Conservation (phyloP, 1,284 basidiomycete species). For the Ceratobasidium sp. region DNA sequence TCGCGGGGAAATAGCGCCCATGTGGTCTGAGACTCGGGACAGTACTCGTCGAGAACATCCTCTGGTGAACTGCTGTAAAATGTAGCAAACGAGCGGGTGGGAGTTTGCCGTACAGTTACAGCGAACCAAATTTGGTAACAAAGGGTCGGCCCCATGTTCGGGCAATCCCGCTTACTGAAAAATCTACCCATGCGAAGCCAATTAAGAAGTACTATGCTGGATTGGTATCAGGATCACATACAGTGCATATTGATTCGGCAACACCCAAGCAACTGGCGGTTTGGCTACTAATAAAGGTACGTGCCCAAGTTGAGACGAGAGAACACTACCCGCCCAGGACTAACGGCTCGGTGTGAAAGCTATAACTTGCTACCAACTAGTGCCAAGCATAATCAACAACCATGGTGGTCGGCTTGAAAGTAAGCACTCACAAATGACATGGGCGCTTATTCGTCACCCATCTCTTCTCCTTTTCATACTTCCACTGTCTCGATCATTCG, state of each 20-base stretch:
- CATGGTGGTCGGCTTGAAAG: neutral
- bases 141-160: neutral
- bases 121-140: conserved; percentile 10
- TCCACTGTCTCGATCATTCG: no score
- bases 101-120: neutral
- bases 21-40: neutral
- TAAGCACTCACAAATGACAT: neutral
- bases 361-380: no score
- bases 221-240: no score
- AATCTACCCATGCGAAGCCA: no score
- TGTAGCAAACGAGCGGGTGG: neutral
- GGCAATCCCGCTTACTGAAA: neutral
- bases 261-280: no score
- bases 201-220: no score
- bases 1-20: conserved; percentile 5
- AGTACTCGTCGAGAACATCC: neutral
- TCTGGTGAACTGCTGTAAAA: neutral
- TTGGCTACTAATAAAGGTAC: no score
- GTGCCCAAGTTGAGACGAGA: no score
- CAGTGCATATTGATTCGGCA: no score
- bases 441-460: conserved; percentile 19
- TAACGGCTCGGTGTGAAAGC: no score
- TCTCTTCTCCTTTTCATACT: no score
- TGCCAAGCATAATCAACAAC: conserved; percentile 2
- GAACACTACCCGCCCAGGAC: no score